phyloP scores from a whole-genome alignment of 495 filamentous ascomycete species.

The Penicillium paradoxum region DNA sequence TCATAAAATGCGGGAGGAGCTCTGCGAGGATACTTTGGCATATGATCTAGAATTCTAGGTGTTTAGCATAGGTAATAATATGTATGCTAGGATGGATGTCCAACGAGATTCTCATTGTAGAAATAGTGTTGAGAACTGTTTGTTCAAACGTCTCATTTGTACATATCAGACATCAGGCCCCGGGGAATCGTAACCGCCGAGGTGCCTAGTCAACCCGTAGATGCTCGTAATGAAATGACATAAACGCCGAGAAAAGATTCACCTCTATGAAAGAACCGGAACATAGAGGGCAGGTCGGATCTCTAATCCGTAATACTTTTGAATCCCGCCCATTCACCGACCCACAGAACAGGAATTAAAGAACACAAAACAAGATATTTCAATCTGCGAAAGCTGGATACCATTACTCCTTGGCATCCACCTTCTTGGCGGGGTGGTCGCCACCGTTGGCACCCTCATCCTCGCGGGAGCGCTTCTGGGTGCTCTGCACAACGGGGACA shows the following conservation, averaged over 20 bases:
- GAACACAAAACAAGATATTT: constrained; percentile 5
- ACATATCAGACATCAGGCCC: constrained; percentile 3
- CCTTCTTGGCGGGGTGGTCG: constrained; percentile 45
- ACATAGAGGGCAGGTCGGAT: constrained; percentile 7
- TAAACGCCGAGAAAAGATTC: constrained; percentile 19
- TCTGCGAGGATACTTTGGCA: constrained; percentile 43
- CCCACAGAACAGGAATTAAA: constrained; percentile 16
- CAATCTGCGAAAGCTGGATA: not conserved
- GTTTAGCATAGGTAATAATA: not conserved
- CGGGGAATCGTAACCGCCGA: not conserved
- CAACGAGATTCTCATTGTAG: not conserved
- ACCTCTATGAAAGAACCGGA: constrained; percentile 14
- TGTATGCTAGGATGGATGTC: not conserved
- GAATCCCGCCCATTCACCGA: constrained; percentile 14
- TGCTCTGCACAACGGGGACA: constrained; percentile 46
- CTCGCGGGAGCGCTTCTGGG: constrained; percentile 48
- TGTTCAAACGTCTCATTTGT: constrained; percentile 6
- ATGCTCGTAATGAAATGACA: constrained; percentile 17
- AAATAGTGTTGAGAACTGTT: not conserved
- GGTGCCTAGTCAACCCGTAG: constrained; percentile 3
- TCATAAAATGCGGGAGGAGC: constrained; percentile 38
- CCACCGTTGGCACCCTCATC: constrained; percentile 32
- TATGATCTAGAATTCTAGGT: constrained; percentile 42
- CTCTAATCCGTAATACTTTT: constrained; percentile 26
- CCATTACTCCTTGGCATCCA: constrained; percentile 43